Conservation (phyloP, 768 basidiomycete species). For the Leccinellum luteum region DNA sequence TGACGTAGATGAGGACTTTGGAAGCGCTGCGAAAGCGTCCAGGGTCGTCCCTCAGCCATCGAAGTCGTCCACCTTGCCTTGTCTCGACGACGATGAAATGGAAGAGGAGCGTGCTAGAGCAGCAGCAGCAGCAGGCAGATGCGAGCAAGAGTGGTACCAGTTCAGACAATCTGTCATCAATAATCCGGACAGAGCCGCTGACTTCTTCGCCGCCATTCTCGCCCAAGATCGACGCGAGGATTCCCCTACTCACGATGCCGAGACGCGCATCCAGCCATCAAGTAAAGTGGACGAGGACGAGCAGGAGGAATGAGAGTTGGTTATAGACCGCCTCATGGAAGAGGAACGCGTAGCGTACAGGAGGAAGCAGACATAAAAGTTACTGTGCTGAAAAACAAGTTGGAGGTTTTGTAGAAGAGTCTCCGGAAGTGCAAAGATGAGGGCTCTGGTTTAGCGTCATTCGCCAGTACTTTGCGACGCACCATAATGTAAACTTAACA, state of each 20-base stretch:
- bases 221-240: conserved; percentile 42
- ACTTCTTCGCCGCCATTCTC: no score
- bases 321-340: conserved; percentile 81
- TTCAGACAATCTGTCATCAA: conserved; percentile 68
- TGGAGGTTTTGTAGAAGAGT: conserved; percentile 56
- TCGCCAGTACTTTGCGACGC: no score
- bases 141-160: conserved; percentile 68
- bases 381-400: conserved; percentile 49
- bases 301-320: conserved; percentile 74
- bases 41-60: conserved; percentile 17
- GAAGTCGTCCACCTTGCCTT: conserved; percentile 43
- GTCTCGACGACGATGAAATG: conserved; percentile 34
- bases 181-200: conserved; percentile 48
- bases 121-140: not conserved
- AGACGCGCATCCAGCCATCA: conserved; percentile 15
- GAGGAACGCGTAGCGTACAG: conserved; percentile 80
- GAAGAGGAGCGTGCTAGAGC: conserved; percentile 3
- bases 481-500: no score
- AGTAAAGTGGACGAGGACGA: conserved; percentile 41
- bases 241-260: conserved; percentile 40
- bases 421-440: conserved; percentile 31
- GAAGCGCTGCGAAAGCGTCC: conserved; percentile 30
- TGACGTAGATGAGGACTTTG: conserved; percentile 22
- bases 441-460: not conserved
- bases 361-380: conserved; percentile 4